Base-by-base conservation (phyloP, 768 basidiomycete species). In the Strobilomyces confusus region DNA sequence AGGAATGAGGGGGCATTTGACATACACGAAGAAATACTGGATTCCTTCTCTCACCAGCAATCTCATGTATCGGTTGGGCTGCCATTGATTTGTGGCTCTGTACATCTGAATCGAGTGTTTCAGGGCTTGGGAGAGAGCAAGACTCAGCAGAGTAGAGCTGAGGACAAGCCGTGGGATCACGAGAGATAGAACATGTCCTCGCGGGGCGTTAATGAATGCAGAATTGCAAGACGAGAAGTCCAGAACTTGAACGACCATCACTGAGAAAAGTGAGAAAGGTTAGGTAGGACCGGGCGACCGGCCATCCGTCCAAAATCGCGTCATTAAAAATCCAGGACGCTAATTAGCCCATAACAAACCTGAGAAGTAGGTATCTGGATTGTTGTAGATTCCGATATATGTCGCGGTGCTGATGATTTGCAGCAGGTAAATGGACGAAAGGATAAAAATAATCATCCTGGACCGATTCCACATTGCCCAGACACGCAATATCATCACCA, bases 401-500 rank as follows among this genome's bases (percentile, higher is more conserved):
- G 38, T 8, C 9, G 40, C n/a, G 9, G 29, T 40, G 14, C 12
- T 30, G 29, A 33, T 15, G 9, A n/a, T 19, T 52, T 52, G 51
- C 37, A 25, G 17, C 12, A 9, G 12, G 14, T 46, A 46, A 33
- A 52, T 15, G 37, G 32, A 40, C 12, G 46, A 36, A 20, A 52
- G 44, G 12, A 36, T 23, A 4, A 1, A 40, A 1, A 52, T 4
- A 19, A 46, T 32, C 11, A 2, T 19, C 1, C 2, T 45, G 37
- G 29, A 52, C 14, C 5, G 26, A 32, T 33, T 19, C 36, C 36
- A 52, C 44, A 52, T 52, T 33, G 44, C 51, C 13, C 40, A 52
- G 9, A 52, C 51, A 40, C 44, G 51, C 9, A 52, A 17, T 46
- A 52, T 32, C 51, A 52, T 46, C 5, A 52, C 17, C 8, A 52